Base-by-base conservation (phyloP, 768 basidiomycete species). In the Serendipita sp. region DNA sequence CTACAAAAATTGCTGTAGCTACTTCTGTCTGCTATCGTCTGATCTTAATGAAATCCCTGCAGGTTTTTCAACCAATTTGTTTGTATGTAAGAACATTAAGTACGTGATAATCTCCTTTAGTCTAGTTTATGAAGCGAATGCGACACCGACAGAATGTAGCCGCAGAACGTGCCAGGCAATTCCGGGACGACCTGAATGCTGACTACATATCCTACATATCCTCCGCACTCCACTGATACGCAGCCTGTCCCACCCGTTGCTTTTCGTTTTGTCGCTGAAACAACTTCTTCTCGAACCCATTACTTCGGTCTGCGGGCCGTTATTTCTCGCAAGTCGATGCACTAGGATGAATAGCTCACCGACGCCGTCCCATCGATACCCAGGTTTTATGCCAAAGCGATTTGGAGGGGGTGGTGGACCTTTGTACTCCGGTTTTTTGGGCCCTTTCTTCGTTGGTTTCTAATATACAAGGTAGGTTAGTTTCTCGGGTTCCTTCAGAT, bases 331-430 rank as follows among this genome's bases (percentile, higher is more conserved):
- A 1, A 62, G 16, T 3, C 14, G 60, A 48, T 42, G 58, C 42
- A 30, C 58, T 22, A n/a, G 26, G 50, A 61, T 61, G 26, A 34
- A 22, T 16, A 22, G 77, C 80, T 66, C 65, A 91, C 94, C 94
- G 66, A 98, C 96, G 30, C 96, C 96, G 71, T 99, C 96, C 96
- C 96, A 99, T 70, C 95, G 79, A 71, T 93, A 91, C 0, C 96
- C 96, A 26, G 96, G 96, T 66, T 81, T 86, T 66, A 99, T 97
- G 24, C 87, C 86, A 71, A 95, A 98, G 4, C 96, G 84, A 74
- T 99, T 98, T 5, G 95, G 94, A 14, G 92, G 86, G 1, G 90
- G 90, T 0, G 86, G 81, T 0, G 94, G 90, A 13, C 94, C 93
- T 17, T 73, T 77, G 71, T 97, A 97, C 71, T 86, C 84, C 7